Evolutionary conservation across 768 basidiomycete genomes (phyloP).

Genomic region (Lactarius pseudohatsudake): DNA sequence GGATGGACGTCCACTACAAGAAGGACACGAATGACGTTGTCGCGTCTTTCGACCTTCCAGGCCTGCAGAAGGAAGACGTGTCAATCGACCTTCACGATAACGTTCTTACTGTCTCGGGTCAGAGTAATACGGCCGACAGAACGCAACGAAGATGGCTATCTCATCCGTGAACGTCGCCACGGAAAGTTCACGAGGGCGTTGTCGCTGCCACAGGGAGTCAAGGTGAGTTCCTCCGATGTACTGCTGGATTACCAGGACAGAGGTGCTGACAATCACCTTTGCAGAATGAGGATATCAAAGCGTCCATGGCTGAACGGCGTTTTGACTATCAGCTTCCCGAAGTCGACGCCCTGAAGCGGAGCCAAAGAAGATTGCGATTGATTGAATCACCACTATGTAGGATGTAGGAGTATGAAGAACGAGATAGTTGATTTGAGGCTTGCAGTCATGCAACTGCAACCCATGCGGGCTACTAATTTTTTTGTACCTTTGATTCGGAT

Average conservation of each 20-base stretch:
- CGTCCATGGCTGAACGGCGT: constrained; percentile 49
- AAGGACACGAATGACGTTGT: constrained; percentile 46
- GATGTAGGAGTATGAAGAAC: background rate
- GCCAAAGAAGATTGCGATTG: constrained; percentile 45
- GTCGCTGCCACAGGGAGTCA: constrained; percentile 33
- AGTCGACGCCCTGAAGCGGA: constrained; percentile 42
- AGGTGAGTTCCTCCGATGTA: constrained; percentile 27
- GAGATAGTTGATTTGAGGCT: background rate
- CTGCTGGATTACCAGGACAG: background rate
- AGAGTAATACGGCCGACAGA: constrained; percentile 39
- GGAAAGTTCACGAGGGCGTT: constrained; percentile 34
- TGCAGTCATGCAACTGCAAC: background rate
- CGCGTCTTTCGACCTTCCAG: constrained; percentile 57
- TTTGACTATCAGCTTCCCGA: constrained; percentile 50
- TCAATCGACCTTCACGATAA: constrained; percentile 51
- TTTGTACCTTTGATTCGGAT: background rate
- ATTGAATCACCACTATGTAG: constrained; percentile 14
- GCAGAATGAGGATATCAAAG: constrained; percentile 39
- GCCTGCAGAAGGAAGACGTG: constrained; percentile 50
- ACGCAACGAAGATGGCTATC: constrained; percentile 39
- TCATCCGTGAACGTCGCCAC: constrained; percentile 35
- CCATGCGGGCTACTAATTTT: background rate
- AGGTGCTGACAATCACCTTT: background rate
- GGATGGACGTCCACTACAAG: constrained; percentile 56
- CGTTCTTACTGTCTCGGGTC: constrained; percentile 50